Conservation (phyloP, 352 stramenopile genomes). For the Phytophthora rubi region DNA sequence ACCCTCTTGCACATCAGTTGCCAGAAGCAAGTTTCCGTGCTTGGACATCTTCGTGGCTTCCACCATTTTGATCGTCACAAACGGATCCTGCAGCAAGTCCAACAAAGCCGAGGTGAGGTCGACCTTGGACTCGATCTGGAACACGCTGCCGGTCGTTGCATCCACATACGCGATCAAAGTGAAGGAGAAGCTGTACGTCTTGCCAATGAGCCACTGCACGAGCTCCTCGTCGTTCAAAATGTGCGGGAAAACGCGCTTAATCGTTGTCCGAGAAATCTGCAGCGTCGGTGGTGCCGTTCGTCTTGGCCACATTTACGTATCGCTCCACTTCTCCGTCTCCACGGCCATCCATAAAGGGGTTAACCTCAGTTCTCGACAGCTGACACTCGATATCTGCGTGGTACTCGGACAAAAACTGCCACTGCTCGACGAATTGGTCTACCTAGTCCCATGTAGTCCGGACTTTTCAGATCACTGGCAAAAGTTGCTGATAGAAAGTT, state of each 20-base stretch:
- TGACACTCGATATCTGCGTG: conserved; percentile 38
- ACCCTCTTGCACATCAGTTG: conserved; percentile 36
- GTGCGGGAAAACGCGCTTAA: conserved; percentile 53
- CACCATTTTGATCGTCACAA: conserved; percentile 46
- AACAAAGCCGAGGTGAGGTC: conserved; percentile 51
- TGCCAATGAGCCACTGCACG: conserved; percentile 52
- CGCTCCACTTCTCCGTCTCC: conserved; percentile 7
- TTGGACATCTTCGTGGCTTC: conserved; percentile 45
- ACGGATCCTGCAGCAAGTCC: conserved; percentile 43
- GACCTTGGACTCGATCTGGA: conserved; percentile 52
- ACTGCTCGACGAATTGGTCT: conserved; percentile 38
- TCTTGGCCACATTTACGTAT: conserved; percentile 39
- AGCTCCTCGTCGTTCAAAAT: conserved; percentile 49
- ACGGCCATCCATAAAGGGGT: conserved; percentile 1
- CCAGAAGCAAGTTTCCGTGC: conserved; percentile 37
- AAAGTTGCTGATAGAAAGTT: conserved; percentile 36
- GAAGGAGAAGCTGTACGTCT: conserved; percentile 48
- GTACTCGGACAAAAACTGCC: conserved; percentile 31
- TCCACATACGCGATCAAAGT: conserved; percentile 48
- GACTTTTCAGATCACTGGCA: conserved; percentile 34
- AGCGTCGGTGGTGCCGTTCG: conserved; percentile 36
- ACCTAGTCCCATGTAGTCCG: conserved; percentile 47
- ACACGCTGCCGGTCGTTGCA: conserved; percentile 29
- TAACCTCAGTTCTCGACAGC: conserved; percentile 13
- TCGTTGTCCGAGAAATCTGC: conserved; percentile 43